A percentile compares a stretch with the other conserved stretches of the same genome.
Evolutionary conservation across 1,284 basidiomycete species (phyloP).

Genomic region (Cutaneotrichosporon spelunceum): DNA sequence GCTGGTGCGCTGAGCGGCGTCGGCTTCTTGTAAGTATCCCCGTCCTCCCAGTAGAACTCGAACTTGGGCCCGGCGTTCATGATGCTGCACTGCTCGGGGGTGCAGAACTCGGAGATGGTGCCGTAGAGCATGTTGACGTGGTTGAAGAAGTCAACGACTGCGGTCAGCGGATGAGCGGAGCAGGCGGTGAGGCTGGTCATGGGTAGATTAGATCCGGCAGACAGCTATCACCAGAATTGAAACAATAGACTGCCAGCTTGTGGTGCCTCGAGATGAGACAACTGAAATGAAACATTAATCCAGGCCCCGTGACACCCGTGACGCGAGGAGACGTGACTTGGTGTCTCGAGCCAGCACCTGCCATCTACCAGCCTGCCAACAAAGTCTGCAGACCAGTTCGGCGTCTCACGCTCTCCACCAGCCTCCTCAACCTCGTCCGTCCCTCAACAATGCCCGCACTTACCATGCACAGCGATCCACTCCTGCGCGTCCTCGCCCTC

Average conservation of each 20-base stretch:
- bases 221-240: neutral
- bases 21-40: constrained; percentile 83
- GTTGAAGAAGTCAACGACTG: constrained; percentile 94
- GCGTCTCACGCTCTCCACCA: neutral
- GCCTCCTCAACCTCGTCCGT: neutral
- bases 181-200: neutral
- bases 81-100: constrained; percentile 91
- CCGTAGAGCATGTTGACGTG: constrained; percentile 95
- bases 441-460: constrained; percentile 37
- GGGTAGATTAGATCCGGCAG: neutral
- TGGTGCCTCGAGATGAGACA: neutral
- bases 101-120: constrained; percentile 94
- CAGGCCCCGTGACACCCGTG: neutral
- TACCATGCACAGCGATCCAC: constrained; percentile 95
- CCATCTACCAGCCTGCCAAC: neutral
- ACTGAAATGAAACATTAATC: neutral
- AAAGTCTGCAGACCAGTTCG: neutral
- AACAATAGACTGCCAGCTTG: no score
- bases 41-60: constrained; percentile 99
- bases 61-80: constrained; percentile 99
- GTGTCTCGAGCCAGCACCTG: neutral
- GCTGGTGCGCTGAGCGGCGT: constrained; percentile 91
- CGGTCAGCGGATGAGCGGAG: neutral
- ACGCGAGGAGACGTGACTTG: neutral
- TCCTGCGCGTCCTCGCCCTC: constrained; percentile 93